Conservation (phyloP, 2,329 filamentous ascomycete genomes). For the Penicillium griseofulvum region DNA sequence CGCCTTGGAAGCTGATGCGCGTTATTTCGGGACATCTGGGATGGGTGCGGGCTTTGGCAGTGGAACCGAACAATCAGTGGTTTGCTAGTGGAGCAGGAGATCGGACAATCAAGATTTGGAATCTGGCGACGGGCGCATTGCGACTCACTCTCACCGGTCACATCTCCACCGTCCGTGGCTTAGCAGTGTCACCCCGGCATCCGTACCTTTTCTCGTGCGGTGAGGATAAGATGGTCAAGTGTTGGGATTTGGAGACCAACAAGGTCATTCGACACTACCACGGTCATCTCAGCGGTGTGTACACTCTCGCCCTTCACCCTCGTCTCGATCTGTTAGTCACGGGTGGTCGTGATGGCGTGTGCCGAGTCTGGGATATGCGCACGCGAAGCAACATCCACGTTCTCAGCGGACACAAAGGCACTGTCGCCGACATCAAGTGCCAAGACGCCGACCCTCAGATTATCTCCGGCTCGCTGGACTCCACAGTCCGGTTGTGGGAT, state of each 20-base stretch:
- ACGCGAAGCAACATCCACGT: constrained; percentile 96
- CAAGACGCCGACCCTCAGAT: constrained; percentile 97
- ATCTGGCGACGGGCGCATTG: constrained; percentile 82
- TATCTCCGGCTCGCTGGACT: constrained; percentile 88
- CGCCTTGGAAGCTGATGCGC: constrained; percentile 97
- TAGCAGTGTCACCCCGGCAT: constrained; percentile 89
- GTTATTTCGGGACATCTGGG: constrained; percentile 96
- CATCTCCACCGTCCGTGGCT: constrained; percentile 86
- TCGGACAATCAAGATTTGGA: constrained; percentile 98
- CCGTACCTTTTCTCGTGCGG: constrained; percentile 97
- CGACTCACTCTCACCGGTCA: constrained; percentile 87
- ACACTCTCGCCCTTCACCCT: constrained; percentile 88
- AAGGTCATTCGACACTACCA: constrained; percentile 98
- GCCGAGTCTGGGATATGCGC: constrained; percentile 97
- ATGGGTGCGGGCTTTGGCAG: constrained; percentile 85
- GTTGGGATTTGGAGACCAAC: constrained; percentile 99
- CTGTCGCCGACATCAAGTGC: constrained; percentile 83
- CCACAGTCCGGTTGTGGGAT: constrained; percentile 90
- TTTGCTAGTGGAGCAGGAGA: constrained; percentile 95
- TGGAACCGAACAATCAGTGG: constrained; percentile 96
- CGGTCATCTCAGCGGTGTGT: constrained; percentile 93
- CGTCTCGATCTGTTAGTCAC: constrained; percentile 93
- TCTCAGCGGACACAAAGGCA: constrained; percentile 83
- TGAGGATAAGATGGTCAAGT: constrained; percentile 99
- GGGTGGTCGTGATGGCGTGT: constrained; percentile 89